These are phyloP conservation scores for Auricularia sp. DNA, from an alignment of 768 basidiomycete species.

Conservation along the genomic window DNA sequence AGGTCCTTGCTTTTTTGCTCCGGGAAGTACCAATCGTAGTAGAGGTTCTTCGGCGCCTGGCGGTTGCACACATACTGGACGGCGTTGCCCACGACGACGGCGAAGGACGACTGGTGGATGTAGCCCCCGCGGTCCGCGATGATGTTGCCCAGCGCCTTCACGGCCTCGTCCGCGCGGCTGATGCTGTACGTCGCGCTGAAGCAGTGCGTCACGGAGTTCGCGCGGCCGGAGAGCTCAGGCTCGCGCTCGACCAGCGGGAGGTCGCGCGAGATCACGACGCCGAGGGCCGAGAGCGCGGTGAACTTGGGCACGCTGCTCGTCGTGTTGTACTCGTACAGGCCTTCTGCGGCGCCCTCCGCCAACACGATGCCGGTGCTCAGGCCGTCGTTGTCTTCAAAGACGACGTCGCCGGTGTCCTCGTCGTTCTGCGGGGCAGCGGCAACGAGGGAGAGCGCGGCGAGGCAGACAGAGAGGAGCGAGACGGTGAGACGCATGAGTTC, in stretches of 20 bases:
- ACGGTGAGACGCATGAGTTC: not conserved
- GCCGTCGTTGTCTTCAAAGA: not conserved
- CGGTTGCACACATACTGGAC: not conserved
- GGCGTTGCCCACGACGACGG: not conserved
- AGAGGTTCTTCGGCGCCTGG: not conserved
- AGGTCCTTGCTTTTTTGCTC: not conserved
- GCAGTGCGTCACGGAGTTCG: not conserved
- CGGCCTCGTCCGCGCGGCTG: not conserved
- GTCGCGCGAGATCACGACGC: not conserved
- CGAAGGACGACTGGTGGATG: not conserved
- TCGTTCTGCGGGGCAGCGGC: not conserved
- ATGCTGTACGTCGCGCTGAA: not conserved
- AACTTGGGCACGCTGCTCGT: not conserved
- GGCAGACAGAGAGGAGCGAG: not conserved
- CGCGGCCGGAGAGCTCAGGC: not conserved
- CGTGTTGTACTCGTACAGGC: not conserved
- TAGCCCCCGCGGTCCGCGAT: not conserved
- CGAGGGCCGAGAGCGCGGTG: not conserved
- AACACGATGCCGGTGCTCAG: not conserved
- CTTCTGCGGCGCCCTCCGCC: not conserved
- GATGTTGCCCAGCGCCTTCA: not conserved
- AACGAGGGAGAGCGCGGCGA: not conserved
- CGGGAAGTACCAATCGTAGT: not conserved
- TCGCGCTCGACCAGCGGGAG: not conserved
- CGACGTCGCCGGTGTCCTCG: not conserved